Evolutionary conservation across 352 stramenopile species (phyloP), one percentile per base, ranked within the genome.

Genomic region (Phytopythium mirpurense): DNA sequence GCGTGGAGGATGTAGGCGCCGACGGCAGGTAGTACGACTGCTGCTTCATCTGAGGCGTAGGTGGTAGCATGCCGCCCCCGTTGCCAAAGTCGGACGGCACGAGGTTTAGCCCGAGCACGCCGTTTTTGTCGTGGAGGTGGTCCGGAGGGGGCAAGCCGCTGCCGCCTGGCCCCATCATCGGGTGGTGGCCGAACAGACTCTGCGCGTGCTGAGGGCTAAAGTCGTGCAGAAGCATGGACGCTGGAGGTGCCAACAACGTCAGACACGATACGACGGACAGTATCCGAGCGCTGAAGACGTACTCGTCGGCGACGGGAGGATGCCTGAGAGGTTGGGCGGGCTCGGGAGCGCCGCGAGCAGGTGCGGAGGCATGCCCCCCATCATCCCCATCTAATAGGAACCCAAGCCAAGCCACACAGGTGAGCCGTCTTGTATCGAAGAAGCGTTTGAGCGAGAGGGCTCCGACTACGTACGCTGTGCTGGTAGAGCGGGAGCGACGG

Each of bases 251-350:
- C 15, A 41, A 38, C 15, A 51, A 11, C 14, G 14, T 31, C 27
- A 7, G 41, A 47, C n/a, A 4, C 3, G 2, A 31, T 15, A n/a
- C n/a, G n/a, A n/a, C n/a, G n/a, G n/a, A n/a, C n/a, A n/a, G n/a
- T n/a, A n/a, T n/a, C n/a, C n/a, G n/a, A n/a, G n/a, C n/a, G n/a
- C n/a, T n/a, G n/a, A 56, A 47, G 53, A 76, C 76, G 31, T 74
- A 91, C 81, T 89, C 23, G 78, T 89, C 59, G 81, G 81, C n/a
- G 81, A 91, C 36, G 74, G 81, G 23, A 91, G 54, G 46, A 91
- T 83, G 18, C 74, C 77, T 8, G 79, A 74, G 32, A 89, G 70
- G 44, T 84, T 89, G n/a, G 81, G 73, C 18, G 81, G 78, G 58
- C 78, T 91, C 26, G 76, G 74, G 3, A 91, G 61, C n/a, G 70